Base-by-base conservation (phyloP, 352 stramenopile genomes). In the Nothophytophthora sp. region DNA sequence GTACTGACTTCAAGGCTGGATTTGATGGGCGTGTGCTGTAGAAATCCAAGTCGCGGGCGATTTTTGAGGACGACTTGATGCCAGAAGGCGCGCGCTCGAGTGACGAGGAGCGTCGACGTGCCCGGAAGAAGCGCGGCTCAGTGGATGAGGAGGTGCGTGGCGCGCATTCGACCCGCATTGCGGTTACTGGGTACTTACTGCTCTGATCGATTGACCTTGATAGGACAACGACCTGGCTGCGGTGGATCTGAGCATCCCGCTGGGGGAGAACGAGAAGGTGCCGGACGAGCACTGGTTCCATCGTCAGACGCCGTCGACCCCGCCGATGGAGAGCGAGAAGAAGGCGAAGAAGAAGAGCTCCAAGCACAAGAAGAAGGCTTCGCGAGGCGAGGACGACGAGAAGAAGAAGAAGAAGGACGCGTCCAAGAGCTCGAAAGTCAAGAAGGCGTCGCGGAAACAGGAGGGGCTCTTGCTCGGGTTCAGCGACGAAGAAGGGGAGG, bases 201-300 rank as follows among this genome's bases (percentile, higher is more conserved):
- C 39, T 36, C 16, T 19, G 8, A 29, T 53, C 40, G 27, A 4
- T 11, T 47, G 13, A 38, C n/a, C n/a, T 4, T 37, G 59, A 24
- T 33, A 94, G 64, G 79, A 88, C 29, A 72, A 63, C 16, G 81
- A 92, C 40, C 52, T 95, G 55, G 63, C 82, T 36, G 80, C 81
- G 2, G 77, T 95, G 9, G 85, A 95, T 45, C 67, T 95, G 48
- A 87, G 72, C 16, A 74, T 89, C 16, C 81, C 85, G n/a, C 60
- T 93, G 11, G 71, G 77, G 20, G 72, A 91, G 39, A 58, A 92
- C 48, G 81, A 92, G 55, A 81, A 76, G 55, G 83, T 92, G 52
- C 81, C 79, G 4, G 87, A 94, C 29, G 66, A 86, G 15, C 81
- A 92, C 34, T 86, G 96, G 73, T 89, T 71, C 60, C 79, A 91